These are phyloP conservation scores for Phytophthora hybrid DNA, from an alignment of 352 stramenopile species.

Conservation along the genomic window DNA sequence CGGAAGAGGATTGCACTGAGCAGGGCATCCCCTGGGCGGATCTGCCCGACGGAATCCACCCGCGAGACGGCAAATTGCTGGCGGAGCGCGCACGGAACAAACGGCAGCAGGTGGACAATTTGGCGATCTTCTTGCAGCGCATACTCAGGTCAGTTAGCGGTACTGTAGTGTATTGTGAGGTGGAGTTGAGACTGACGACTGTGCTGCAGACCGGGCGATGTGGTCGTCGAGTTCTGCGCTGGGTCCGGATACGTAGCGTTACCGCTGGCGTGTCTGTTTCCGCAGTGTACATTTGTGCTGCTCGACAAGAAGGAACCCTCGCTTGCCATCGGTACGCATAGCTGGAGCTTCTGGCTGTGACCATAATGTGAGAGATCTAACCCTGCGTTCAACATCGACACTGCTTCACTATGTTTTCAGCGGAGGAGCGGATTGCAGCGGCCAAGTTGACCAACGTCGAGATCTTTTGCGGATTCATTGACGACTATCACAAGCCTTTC, in stretches of 20 bases:
- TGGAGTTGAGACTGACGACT: conserved; percentile 17
- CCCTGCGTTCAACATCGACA: background rate
- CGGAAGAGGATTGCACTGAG: background rate
- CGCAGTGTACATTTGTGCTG: conserved; percentile 77
- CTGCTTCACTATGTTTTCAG: conserved; percentile 25
- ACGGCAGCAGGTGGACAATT: conserved; percentile 80
- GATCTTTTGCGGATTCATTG: conserved; percentile 80
- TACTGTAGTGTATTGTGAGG: background rate
- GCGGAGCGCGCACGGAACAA: conserved; percentile 69
- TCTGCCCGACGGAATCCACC: conserved; percentile 74
- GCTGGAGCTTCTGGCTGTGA: background rate
- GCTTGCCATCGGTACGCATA: conserved; percentile 71
- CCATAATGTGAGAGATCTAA: background rate
- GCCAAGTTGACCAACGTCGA: conserved; percentile 72
- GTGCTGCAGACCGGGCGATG: conserved; percentile 59
- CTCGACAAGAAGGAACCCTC: conserved; percentile 83
- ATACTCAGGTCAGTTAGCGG: conserved; percentile 56
- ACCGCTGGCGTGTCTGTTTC: conserved; percentile 78
- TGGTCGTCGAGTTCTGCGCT: conserved; percentile 86
- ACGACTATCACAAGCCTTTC: conserved; percentile 73
- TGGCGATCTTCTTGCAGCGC: conserved; percentile 71
- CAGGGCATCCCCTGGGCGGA: conserved; percentile 67
- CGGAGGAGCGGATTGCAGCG: conserved; percentile 67
- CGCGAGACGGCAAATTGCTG: conserved; percentile 70
- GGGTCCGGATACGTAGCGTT: conserved; percentile 82